A percentile compares a stretch with the other conserved stretches of the same genome.
Conservation (phyloP, 495 filamentous ascomycete genomes). For the Lindgomyces ingoldianus region DNA sequence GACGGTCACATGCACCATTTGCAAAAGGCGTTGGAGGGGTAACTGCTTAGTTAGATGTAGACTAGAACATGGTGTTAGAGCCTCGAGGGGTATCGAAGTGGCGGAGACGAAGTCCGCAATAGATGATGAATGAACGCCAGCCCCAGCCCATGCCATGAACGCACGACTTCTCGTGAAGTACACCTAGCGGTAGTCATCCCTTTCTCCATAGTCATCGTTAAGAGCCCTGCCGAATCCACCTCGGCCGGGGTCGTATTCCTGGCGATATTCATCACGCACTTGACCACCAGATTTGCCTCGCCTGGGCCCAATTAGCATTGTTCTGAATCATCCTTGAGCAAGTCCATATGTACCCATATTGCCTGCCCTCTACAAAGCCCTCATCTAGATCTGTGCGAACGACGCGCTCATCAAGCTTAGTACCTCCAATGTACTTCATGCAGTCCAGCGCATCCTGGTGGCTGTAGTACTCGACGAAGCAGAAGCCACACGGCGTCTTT, state of each 20-base stretch:
- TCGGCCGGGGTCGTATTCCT: constrained; percentile 92
- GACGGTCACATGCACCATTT: background rate
- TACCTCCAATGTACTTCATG: constrained; percentile 97
- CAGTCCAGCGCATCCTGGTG: constrained; percentile 95
- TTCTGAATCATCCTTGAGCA: no score
- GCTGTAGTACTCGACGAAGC: constrained; percentile 98
- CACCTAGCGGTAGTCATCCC: background rate
- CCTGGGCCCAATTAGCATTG: constrained; percentile 41
- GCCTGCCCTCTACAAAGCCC: constrained; percentile 91
- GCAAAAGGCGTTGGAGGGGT: background rate
- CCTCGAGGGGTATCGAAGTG: constrained; percentile 5
- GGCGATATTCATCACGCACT: constrained; percentile 94
- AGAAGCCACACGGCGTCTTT: constrained; percentile 98
- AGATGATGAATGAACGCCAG: constrained; percentile 6
- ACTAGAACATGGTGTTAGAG: background rate
- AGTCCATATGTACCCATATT: constrained; percentile 73
- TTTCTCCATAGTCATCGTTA: constrained; percentile 36
- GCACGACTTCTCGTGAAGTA: background rate
- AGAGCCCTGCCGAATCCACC: constrained; percentile 69
- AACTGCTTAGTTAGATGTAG: background rate
- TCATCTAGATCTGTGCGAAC: constrained; percentile 97
- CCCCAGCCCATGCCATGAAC: constrained; percentile 10
- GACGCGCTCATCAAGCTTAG: constrained; percentile 96
- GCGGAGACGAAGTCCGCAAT: background rate
- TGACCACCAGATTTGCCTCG: constrained; percentile 92